Evolutionary conservation across 1,284 basidiomycete species (phyloP).

Genomic region (Microbotryum intermedium): DNA sequence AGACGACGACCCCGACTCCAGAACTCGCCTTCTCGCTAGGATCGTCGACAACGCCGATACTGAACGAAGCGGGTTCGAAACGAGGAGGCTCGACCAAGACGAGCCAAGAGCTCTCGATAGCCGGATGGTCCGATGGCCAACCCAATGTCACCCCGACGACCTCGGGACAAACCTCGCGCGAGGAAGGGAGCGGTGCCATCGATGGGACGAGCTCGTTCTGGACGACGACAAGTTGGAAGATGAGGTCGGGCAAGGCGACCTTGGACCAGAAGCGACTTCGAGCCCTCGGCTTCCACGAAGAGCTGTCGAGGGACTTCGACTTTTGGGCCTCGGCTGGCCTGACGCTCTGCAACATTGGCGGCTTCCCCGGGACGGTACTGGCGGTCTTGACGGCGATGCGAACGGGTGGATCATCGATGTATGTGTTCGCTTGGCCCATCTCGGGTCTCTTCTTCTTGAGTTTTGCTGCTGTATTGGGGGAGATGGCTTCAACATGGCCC

Average conservation of each 20-base stretch:
- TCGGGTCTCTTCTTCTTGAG: slow-evolving; percentile 33
- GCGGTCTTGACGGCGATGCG: slow-evolving; percentile 31
- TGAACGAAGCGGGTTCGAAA: too few relatives aligned
- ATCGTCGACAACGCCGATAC: too few relatives aligned
- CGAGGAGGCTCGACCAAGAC: too few relatives aligned
- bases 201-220: neutral
- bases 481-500: slow-evolving; percentile 32
- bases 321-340: slow-evolving; percentile 25
- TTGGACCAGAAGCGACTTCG: slow-evolving; percentile 19
- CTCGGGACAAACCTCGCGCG: too few relatives aligned
- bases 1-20: too few relatives aligned
- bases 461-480: slow-evolving; percentile 32
- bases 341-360: slow-evolving; percentile 27
- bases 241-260: slow-evolving; percentile 2
- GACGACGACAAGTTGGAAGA: slow-evolving; percentile 20
- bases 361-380: slow-evolving; percentile 27
- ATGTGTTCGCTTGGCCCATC: slow-evolving; percentile 33
- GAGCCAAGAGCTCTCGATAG: too few relatives aligned
- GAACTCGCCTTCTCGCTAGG: too few relatives aligned
- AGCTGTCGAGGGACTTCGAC: slow-evolving; percentile 23
- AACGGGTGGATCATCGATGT: slow-evolving; percentile 32
- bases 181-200: too few relatives aligned
- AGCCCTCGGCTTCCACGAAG: slow-evolving; percentile 24
- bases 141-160: too few relatives aligned
- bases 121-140: too few relatives aligned